Conservation (phyloP, 345 rosid species). For the Lumnitzera racemosa region DNA sequence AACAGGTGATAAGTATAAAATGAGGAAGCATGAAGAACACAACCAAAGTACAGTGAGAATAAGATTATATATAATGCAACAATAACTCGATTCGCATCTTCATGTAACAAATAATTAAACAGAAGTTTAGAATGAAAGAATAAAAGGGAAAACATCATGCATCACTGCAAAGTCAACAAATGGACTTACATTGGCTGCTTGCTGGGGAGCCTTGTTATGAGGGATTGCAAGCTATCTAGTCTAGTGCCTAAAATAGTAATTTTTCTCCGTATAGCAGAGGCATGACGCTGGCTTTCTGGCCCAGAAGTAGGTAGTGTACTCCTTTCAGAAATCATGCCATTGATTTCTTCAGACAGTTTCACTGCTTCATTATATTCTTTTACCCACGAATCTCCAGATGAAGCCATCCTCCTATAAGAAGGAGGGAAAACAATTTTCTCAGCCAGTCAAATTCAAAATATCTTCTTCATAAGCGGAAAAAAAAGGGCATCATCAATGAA, state of each 20-base stretch:
- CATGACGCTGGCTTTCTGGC: constrained; percentile 82
- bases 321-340: constrained; percentile 75
- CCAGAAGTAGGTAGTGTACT: constrained; percentile 46
- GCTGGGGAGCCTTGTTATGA: constrained; percentile 56
- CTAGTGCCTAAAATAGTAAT: constrained; percentile 79
- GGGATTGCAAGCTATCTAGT: constrained; percentile 71
- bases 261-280: constrained; percentile 81
- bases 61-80: no score
- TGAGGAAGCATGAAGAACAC: neutral
- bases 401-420: constrained; percentile 44
- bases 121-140: neutral
- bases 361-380: constrained; percentile 75
- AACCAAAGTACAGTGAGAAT: neutral
- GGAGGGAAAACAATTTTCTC: neutral
- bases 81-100: neutral
- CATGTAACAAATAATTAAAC: neutral
- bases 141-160: neutral
- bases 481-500: neutral
- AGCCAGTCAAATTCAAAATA: neutral
- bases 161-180: neutral
- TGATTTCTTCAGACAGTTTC: constrained; percentile 69
- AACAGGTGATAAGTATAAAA: neutral
- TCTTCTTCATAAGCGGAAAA: neutral
- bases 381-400: constrained; percentile 77
- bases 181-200: constrained; percentile 62